Percentiles rank a stretch among this genome's conserved stretches.
phyloP scores from a whole-genome alignment of 2,329 filamentous ascomycete genomes.

The Coleophoma cylindrospora region DNA sequence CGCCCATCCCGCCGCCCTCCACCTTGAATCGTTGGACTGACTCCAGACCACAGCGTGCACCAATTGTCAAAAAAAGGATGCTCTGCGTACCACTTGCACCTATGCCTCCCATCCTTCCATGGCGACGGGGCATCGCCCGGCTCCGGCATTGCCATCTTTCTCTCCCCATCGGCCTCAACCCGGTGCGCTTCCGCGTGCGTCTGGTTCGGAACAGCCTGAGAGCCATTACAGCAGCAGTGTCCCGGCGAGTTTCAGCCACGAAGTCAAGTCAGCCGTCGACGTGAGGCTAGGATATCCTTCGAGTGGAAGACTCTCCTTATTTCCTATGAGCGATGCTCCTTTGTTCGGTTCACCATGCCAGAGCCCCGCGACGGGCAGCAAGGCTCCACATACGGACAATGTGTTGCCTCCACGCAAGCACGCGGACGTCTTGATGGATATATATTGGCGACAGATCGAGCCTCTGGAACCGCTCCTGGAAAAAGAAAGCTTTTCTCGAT shows the following conservation, averaged over 20 bases:
- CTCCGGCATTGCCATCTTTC: too few species aligned
- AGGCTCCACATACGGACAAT: conserved; percentile 11
- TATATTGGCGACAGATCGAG: conserved; percentile 42
- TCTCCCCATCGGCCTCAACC: too few species aligned
- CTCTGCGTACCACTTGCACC: conserved; percentile 22
- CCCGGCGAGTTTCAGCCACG: neutral
- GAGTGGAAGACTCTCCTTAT: neutral
- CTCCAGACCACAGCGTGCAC: conserved; percentile 10
- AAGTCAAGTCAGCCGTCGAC: conserved; percentile 1
- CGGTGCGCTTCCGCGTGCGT: neutral
- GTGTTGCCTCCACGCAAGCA: conserved; percentile 38
- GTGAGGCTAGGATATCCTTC: neutral
- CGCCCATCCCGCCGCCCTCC: neutral
- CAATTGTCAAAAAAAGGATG: conserved; percentile 25
- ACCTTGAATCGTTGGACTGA: neutral
- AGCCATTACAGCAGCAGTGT: neutral
- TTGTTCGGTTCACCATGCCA: neutral
- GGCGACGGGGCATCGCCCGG: too few species aligned
- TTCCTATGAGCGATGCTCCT: conserved; percentile 2
- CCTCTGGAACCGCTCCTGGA: conserved; percentile 42
- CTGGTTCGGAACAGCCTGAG: neutral
- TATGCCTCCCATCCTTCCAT: conserved; percentile 9
- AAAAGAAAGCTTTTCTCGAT: conserved; percentile 26
- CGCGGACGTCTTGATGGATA: conserved; percentile 37
- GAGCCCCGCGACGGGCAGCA: neutral